A percentile compares a stretch with the other conserved stretches of the same genome.
Evolutionary conservation across 257 asterid genomes (phyloP).

Genomic region (Solanum dulcamara): DNA sequence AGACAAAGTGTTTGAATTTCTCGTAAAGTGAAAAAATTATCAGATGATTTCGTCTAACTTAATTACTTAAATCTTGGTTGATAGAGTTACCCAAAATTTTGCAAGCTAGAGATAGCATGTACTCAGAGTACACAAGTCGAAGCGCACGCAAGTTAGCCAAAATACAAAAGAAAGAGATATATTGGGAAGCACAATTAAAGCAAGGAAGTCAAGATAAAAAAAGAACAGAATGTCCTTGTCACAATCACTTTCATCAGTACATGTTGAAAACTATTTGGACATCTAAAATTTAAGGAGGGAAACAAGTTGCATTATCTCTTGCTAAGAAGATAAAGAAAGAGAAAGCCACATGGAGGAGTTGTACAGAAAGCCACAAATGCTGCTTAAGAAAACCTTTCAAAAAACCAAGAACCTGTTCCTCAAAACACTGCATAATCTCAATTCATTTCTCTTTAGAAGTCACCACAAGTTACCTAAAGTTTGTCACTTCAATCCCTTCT

Average conservation of each 20-base stretch:
- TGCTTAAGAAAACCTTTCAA: constrained; percentile 32
- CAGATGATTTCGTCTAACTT: not conserved
- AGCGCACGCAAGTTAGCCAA: not conserved
- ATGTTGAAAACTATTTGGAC: not conserved
- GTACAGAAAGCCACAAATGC: constrained; percentile 27
- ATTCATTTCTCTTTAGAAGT: constrained; percentile 23
- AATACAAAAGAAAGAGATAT: not conserved
- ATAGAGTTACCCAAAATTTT: not conserved
- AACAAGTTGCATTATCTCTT: constrained; percentile 13
- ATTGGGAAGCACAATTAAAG: not conserved
- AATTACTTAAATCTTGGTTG: not conserved
- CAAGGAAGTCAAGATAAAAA: not conserved
- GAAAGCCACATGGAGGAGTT: constrained; percentile 17
- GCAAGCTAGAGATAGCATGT: not conserved
- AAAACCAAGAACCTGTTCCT: constrained; percentile 36
- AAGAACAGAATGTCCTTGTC: not conserved
- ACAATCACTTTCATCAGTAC: not conserved
- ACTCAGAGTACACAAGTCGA: not conserved
- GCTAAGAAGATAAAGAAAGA: constrained; percentile 1
- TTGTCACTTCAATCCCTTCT: constrained; percentile 19
- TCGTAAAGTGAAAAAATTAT: not conserved
- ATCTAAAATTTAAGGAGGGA: constrained; percentile 5
- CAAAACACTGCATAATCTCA: constrained; percentile 32
- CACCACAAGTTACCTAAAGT: constrained; percentile 29
- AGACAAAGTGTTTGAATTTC: not conserved